These are phyloP conservation scores for Salix viminalis DNA, from an alignment of 345 rosid species.

Conservation along the genomic window DNA sequence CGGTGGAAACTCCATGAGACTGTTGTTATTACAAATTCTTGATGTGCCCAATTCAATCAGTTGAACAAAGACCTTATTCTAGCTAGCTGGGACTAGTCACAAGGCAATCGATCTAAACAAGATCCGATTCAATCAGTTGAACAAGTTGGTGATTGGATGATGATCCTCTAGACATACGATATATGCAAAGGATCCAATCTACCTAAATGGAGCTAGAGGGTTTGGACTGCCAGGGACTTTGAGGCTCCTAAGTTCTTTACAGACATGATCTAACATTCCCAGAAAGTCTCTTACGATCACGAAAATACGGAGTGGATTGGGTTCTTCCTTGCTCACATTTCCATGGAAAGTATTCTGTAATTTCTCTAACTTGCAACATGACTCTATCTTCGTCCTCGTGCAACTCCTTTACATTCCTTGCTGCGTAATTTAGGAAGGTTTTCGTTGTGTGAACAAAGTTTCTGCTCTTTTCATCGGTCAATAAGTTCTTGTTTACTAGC, in stretches of 20 bases:
- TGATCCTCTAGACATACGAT: conserved; percentile 4
- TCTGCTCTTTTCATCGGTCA: conserved; percentile 41
- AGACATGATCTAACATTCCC: conserved; percentile 90
- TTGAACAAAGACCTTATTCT: conserved; percentile 1
- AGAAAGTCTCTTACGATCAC: conserved; percentile 96
- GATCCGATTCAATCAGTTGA: not conserved
- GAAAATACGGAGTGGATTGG: conserved; percentile 77
- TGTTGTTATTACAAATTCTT: not conserved
- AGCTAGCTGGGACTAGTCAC: not conserved
- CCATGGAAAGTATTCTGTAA: conserved; percentile 97
- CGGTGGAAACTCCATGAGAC: not conserved
- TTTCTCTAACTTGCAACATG: conserved; percentile 61
- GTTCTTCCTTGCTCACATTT: conserved; percentile 75
- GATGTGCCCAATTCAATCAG: not conserved
- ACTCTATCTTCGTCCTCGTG: conserved; percentile 69
- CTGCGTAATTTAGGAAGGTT: conserved; percentile 49
- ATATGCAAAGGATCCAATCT: conserved; percentile 16
- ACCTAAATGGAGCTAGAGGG: conserved; percentile 83
- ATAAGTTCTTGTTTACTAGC: conserved; percentile 40
- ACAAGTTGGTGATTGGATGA: conserved; percentile 4
- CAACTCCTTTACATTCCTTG: conserved; percentile 56
- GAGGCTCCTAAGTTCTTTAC: conserved; percentile 74
- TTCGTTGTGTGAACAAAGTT: conserved; percentile 58
- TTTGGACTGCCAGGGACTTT: conserved; percentile 56
- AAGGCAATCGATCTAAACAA: conserved; percentile 9